Evolutionary conservation across 768 basidiomycete genomes (phyloP).

Genomic region (Serendipita sp.): DNA sequence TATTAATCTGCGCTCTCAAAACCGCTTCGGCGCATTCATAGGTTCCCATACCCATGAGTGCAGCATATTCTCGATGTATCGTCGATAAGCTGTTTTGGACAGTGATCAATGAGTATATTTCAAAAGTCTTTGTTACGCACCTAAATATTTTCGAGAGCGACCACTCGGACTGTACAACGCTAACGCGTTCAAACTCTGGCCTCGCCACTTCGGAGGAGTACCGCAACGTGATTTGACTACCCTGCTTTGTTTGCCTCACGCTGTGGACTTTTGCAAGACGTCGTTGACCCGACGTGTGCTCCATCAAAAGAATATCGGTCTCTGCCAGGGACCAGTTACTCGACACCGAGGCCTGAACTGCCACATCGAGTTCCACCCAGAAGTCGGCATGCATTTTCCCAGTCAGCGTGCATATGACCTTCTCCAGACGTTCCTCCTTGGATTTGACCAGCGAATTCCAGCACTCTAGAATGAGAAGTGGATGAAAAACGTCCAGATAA

Average conservation of each 20-base stretch:
- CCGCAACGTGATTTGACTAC: constrained; percentile 42
- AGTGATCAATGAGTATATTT: not conserved
- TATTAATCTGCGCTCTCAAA: constrained; percentile 47
- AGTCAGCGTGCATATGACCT: constrained; percentile 45
- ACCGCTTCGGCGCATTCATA: constrained; percentile 66
- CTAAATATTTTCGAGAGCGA: constrained; percentile 64
- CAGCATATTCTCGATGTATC: constrained; percentile 80
- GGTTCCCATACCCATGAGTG: constrained; percentile 65
- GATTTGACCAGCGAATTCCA: constrained; percentile 78
- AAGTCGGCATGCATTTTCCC: constrained; percentile 61
- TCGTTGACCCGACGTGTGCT: constrained; percentile 36
- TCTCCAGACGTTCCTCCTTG: constrained; percentile 44
- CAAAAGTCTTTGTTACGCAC: constrained; percentile 28
- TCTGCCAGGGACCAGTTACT: constrained; percentile 63
- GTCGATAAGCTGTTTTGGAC: constrained; percentile 57
- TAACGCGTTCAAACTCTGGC: constrained; percentile 23
- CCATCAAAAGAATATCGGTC: constrained; percentile 71
- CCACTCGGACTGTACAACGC: constrained; percentile 57
- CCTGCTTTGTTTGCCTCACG: constrained; percentile 16
- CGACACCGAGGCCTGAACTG: constrained; percentile 39
- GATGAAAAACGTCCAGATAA: constrained; percentile 66
- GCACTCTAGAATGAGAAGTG: constrained; percentile 72
- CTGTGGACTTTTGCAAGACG: constrained; percentile 51
- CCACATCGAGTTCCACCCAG: constrained; percentile 66
- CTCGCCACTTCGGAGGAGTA: constrained; percentile 24